Base-by-base conservation (phyloP, 768 basidiomycete genomes). In the Mycena rosella region DNA sequence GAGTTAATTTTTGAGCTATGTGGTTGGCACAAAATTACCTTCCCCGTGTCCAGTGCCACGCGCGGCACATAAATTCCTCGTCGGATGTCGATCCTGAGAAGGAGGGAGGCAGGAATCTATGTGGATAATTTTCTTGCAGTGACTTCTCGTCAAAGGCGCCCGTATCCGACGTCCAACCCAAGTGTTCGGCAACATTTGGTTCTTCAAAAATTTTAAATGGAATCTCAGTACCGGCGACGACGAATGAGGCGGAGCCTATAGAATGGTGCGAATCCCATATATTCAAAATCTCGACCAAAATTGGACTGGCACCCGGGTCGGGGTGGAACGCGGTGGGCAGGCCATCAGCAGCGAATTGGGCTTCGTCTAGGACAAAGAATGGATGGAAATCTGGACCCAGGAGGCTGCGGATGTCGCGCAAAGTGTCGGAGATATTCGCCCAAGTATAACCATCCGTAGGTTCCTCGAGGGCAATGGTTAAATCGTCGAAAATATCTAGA, bases 41-140 rank as follows among this genome's bases (percentile, higher is more conserved):
- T 27, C 69, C 69, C 15, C 60, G 53, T 6, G 38, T 42, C 69
- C 69, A 70, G 42, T 42, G 32, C 63, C 65, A 60, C 15, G 48
- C 27, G 26, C 65, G 52, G 18, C 7, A 1, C 14, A 63, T 17
- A 26, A 70, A 42, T 15, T n/a, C 30, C 29, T 29, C 13, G 20
- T 61, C 61, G 5, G 38, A 22, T n/a, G 27, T n/a, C 5, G 64
- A 24, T 18, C 22, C 30, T 5, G 60, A 22, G n/a, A 61, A 27
- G 6, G 20, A n/a, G n/a, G n/a, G n/a, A n/a, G n/a, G 69, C 4
- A 70, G 47, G 26, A 66, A 70, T n/a, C 36, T 27, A 34, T 53
- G 52, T 9, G 67, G 17, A 55, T 70, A 70, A 0, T 20, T 1
- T 17, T 65, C 52, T 2, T 66, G 64, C 29, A 27, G 5, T 14